These are phyloP conservation scores for Haberlea rhodopensis DNA, from an alignment of 257 asterid genomes.

Conservation along the genomic window DNA sequence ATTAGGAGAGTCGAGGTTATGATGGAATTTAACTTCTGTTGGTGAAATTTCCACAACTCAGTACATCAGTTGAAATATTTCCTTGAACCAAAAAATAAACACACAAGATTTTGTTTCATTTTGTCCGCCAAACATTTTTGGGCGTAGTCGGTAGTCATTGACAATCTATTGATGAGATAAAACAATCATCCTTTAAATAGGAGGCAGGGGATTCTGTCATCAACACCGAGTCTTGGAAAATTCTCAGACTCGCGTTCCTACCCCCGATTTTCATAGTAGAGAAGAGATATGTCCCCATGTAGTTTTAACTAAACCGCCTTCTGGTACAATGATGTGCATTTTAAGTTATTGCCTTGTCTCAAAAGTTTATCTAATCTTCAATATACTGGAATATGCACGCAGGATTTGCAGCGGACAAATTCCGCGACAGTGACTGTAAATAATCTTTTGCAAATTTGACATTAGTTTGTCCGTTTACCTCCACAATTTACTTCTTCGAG, in stretches of 20 bases:
- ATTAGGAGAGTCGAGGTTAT: not conserved
- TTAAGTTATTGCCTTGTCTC: not conserved
- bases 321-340: not conserved
- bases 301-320: not conserved
- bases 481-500: constrained; percentile 12
- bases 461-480: not conserved
- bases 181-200: no score
- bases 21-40: not conserved
- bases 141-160: no score
- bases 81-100: not conserved
- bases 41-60: not conserved
- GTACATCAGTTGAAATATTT: not conserved
- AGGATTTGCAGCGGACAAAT: constrained; percentile 30
- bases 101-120: not conserved
- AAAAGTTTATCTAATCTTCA: not conserved
- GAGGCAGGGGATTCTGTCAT: not conserved
- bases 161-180: not conserved
- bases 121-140: no score
- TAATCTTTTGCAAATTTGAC: constrained; percentile 65
- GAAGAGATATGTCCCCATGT: not conserved
- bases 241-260: no score
- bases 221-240: no score
- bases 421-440: constrained; percentile 40
- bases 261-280: no score
- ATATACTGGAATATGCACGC: constrained; percentile 15